These are phyloP conservation scores for Kregervanrija pseudodelftensis DNA, from an alignment of 805 yeast genomes.

Conservation along the genomic window DNA sequence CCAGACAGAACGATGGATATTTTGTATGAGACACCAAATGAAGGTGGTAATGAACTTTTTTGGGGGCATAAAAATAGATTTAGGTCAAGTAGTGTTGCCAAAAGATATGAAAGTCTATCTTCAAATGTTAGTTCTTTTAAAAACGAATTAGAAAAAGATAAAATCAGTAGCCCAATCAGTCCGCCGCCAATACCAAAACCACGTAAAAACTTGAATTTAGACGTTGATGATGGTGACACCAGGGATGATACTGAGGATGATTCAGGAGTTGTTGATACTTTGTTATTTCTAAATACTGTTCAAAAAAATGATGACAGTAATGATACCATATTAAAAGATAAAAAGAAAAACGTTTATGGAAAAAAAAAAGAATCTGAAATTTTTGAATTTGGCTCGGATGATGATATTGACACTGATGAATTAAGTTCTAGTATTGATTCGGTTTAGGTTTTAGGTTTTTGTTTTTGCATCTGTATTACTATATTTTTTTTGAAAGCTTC, in stretches of 20 bases:
- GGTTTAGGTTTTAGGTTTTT: too few species aligned
- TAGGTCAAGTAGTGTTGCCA: conserved; percentile 14
- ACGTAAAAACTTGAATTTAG: background rate
- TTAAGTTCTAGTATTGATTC: too few species aligned
- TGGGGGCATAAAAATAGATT: conserved; percentile 1
- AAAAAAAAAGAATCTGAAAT: too few species aligned
- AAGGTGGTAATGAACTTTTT: conserved; percentile 6
- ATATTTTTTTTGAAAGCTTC: too few species aligned
- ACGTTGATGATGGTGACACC: background rate
- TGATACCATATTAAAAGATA: too few species aligned
- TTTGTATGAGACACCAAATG: conserved; percentile 23
- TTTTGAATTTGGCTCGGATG: background rate
- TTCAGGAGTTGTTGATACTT: too few species aligned
- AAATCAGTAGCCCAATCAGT: conserved; percentile 4
- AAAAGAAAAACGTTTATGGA: too few species aligned
- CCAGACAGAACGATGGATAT: conserved; percentile 23
- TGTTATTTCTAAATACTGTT: too few species aligned
- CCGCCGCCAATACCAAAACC: conserved; percentile 8
- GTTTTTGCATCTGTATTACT: too few species aligned
- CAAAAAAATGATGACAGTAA: too few species aligned
- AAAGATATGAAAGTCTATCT: conserved; percentile 19
- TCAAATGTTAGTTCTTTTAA: conserved; percentile 15
- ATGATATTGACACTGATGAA: conserved; percentile 9
- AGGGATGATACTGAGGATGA: too few species aligned
- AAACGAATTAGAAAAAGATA: conserved; percentile 7